Evolutionary conservation across 2,329 filamentous ascomycete species (phyloP).

Genomic region (Setomelanomma holmii): DNA sequence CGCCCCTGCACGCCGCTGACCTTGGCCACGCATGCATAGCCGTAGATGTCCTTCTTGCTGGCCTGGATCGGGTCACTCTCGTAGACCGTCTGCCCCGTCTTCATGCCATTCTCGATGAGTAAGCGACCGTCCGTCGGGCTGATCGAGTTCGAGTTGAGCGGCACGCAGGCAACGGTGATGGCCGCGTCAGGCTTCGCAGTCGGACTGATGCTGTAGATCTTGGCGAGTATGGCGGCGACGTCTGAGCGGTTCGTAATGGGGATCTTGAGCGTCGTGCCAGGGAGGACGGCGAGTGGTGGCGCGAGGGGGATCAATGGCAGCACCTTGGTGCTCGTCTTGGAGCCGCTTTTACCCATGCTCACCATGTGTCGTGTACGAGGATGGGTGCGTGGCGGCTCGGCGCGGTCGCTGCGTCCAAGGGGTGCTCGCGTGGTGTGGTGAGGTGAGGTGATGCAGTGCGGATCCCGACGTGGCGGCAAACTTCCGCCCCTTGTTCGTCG

Average conservation of each 20-base stretch:
- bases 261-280: slow-evolving; percentile 84
- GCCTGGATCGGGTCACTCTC: slow-evolving; percentile 59
- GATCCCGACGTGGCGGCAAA: slow-evolving; percentile 6
- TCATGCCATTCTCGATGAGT: slow-evolving; percentile 70
- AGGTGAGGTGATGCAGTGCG: slow-evolving; percentile 5
- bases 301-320: slow-evolving; percentile 84
- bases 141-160: slow-evolving; percentile 77
- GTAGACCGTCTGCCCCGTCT: slow-evolving; percentile 50
- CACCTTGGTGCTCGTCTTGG: slow-evolving; percentile 45
- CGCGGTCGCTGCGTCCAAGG: neutral
- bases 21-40: slow-evolving; percentile 74
- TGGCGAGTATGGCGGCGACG: slow-evolving; percentile 84
- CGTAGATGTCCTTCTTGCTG: slow-evolving; percentile 71
- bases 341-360: slow-evolving; percentile 46
- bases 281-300: slow-evolving; percentile 80
- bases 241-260: slow-evolving; percentile 84
- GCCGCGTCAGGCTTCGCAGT: slow-evolving; percentile 68
- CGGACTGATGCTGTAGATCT: slow-evolving; percentile 79
- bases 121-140: slow-evolving; percentile 74
- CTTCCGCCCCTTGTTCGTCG: neutral
- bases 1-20: slow-evolving; percentile 58
- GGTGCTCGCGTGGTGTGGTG: slow-evolving; percentile 1
- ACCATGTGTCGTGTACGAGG: neutral
- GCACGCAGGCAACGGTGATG: slow-evolving; percentile 86
- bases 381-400: neutral